A percentile compares a stretch with the other conserved stretches of the same genome.
These are phyloP conservation scores for Penicillium concentricum DNA, from an alignment of 2,329 filamentous ascomycete species.

Conservation along the genomic window DNA sequence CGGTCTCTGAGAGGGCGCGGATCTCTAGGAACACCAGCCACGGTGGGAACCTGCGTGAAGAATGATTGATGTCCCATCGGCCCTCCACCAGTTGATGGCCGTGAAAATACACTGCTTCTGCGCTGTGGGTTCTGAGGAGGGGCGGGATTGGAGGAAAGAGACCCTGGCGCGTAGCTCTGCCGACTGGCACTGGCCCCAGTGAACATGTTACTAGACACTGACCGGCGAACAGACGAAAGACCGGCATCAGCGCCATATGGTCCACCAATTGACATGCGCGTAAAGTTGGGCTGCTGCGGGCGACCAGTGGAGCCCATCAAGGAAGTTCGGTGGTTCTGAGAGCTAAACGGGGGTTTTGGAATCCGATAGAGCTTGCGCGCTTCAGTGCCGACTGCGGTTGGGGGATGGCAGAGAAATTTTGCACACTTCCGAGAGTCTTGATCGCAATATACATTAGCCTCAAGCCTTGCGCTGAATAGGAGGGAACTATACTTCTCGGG, in stretches of 20 bases:
- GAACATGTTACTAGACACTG: conserved; percentile 68
- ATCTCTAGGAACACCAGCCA: conserved; percentile 80
- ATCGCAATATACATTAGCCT: conserved; percentile 19
- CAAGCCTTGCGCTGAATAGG: conserved; percentile 3
- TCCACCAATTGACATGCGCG: conserved; percentile 72
- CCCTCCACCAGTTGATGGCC: conserved; percentile 63
- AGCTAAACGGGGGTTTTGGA: conserved; percentile 62
- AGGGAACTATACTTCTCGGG: conserved; percentile 70
- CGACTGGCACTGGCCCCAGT: conserved; percentile 59
- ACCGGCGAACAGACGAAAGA: conserved; percentile 79
- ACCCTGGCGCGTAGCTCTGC: conserved; percentile 69
- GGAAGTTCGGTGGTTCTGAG: conserved; percentile 76
- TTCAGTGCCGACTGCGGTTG: conserved; percentile 93
- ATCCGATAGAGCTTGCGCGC: conserved; percentile 75
- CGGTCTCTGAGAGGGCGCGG: conserved; percentile 82
- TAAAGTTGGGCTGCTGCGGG: conserved; percentile 83
- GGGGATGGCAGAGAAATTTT: conserved; percentile 78
- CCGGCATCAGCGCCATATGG: conserved; percentile 76
- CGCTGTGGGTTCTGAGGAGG: conserved; percentile 55
- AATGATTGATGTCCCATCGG: conserved; percentile 83
- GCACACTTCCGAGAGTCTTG: conserved; percentile 79
- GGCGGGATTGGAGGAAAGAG: conserved; percentile 54
- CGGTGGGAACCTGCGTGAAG: conserved; percentile 81
- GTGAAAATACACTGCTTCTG: conserved; percentile 79
- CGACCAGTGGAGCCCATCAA: conserved; percentile 82